A percentile compares a stretch with the other conserved stretches of the same genome.
Conservation (phyloP, 305 asterid species). For the Solanum hybrid region DNA sequence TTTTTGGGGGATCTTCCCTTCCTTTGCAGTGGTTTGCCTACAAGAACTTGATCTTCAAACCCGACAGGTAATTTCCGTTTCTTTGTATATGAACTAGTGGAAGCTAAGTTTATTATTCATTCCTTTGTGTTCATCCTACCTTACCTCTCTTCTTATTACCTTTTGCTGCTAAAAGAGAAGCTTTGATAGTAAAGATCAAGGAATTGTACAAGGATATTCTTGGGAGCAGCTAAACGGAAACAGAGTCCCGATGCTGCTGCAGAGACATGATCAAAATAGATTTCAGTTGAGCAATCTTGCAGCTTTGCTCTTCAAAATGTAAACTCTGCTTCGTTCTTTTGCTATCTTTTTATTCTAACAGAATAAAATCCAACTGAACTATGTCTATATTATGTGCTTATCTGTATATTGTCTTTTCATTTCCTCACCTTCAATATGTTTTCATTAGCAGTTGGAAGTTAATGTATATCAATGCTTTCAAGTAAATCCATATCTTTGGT, state of each 20-base stretch:
- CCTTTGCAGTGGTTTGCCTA: conserved; percentile 74
- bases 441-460: neutral
- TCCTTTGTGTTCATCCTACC: neutral
- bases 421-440: neutral
- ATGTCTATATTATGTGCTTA: neutral
- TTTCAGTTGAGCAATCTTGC: neutral
- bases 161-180: conserved; percentile 46
- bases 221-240: conserved; percentile 36
- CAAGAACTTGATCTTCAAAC: conserved; percentile 49
- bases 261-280: neutral
- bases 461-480: neutral
- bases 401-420: neutral
- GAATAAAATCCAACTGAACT: neutral
- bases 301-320: conserved; percentile 1
- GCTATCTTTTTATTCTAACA: neutral
- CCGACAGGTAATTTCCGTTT: conserved; percentile 41
- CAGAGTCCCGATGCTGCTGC: neutral
- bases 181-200: conserved; percentile 50
- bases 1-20: neutral
- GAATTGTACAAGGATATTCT: conserved; percentile 43
- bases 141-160: neutral
- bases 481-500: neutral
- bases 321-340: conserved; percentile 2
- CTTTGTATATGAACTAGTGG: neutral
- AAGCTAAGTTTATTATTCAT: neutral